Evolutionary conservation across 257 asterid genomes (phyloP), one percentile per base, ranked within the genome.

Genomic region (Cruciata laevipes): DNA sequence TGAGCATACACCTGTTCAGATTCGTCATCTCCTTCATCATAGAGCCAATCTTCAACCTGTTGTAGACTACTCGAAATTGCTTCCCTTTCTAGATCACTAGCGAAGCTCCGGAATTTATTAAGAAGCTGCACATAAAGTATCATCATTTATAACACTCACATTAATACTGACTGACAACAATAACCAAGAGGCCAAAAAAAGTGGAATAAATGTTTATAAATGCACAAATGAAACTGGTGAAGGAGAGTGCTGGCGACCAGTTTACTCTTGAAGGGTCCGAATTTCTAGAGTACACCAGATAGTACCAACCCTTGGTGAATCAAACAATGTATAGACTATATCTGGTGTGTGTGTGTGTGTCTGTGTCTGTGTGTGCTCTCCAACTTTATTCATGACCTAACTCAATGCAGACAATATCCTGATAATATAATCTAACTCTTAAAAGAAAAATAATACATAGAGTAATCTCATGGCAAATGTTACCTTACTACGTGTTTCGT

Each of bases 21-120:
- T 83, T 94, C 99, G 70, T 90, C 96, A 66, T 88, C 95, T 67
- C 99, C 99, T 44, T 87, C 97, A 68, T 87, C 96, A 74, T 94
- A 94, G 44, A 94, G 96, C 99, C 99, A 94, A 30, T 88, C 95
- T 80, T 94, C 99, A 17, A 91, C 86, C 74, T 77, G 87, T 67
- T 87, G 97, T 77, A 94, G 83, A 74, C 76, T 79, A 80, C 70
- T 77, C 52, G 89, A 85, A 70, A 94, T 87, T 49, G 78, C 83
- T 59, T 87, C 95, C 63, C 83, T 87, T 65, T 94, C 99, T 69
- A 76, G 67, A 73, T 88, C 93, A 10, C 87, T 83, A 61, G 85
- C 90, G 80, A 85, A 94, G 82, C 95, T 87, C 78, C 97, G 92
- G 63, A 83, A 88, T 65, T 84, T 68, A 80, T 81, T 72, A 70